These are phyloP conservation scores for Fraxinus baroniana DNA, from an alignment of 305 asterid species.

Conservation along the genomic window DNA sequence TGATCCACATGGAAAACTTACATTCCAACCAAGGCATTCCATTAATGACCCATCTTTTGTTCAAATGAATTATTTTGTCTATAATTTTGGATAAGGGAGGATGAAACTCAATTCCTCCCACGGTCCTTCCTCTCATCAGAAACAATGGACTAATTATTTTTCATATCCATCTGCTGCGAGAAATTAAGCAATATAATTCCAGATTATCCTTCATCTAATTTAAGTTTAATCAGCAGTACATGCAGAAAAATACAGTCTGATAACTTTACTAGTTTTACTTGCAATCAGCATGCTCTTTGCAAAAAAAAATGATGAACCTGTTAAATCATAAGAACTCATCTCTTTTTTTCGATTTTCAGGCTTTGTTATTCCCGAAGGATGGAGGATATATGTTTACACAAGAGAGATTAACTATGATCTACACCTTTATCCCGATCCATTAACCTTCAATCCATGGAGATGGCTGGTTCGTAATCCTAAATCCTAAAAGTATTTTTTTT, in stretches of 20 bases:
- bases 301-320: conserved; percentile 5
- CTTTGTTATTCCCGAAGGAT: conserved; percentile 77
- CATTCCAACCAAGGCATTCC: conserved; percentile 81
- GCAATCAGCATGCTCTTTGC: neutral
- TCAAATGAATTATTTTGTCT: conserved; percentile 52
- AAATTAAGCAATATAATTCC: conserved; percentile 17
- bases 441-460: conserved; percentile 94
- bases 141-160: conserved; percentile 28
- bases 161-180: conserved; percentile 24
- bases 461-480: conserved; percentile 73
- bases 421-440: conserved; percentile 75
- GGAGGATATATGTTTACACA: conserved; percentile 98
- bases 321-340: conserved; percentile 13
- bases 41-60: conserved; percentile 63
- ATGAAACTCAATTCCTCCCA: conserved; percentile 31
- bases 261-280: neutral
- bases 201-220: conserved; percentile 18
- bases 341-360: conserved; percentile 47
- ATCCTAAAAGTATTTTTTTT: neutral
- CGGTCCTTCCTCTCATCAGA: conserved; percentile 28
- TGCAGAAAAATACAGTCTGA: neutral
- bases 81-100: conserved; percentile 37
- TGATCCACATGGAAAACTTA: conserved; percentile 89
- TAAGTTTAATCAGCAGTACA: neutral
- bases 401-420: conserved; percentile 96